Conservation (phyloP, 257 asterid species). For the Dorcoceras hygrometricum region DNA sequence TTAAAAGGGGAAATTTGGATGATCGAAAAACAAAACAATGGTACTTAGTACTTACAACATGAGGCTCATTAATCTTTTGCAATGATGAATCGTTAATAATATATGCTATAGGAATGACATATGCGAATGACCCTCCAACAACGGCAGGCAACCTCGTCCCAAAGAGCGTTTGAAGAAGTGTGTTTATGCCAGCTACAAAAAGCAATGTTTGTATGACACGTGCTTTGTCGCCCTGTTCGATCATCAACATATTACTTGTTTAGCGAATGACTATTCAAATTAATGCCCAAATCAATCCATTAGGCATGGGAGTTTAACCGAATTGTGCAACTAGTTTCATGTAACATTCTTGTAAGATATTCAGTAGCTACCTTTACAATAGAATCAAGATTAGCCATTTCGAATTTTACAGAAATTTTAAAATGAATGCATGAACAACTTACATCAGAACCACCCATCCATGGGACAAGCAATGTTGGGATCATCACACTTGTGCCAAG, state of each 20-base stretch:
- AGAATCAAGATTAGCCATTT: neutral
- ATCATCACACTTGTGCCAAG: constrained; percentile 96
- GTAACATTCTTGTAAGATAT: neutral
- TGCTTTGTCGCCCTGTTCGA: constrained; percentile 84
- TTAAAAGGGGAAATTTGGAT: neutral
- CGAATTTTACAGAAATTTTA: neutral
- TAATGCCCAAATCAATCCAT: constrained; percentile 1
- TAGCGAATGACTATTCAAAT: neutral
- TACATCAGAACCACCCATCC: constrained; percentile 96
- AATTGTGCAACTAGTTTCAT: neutral
- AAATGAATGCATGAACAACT: constrained; percentile 29
- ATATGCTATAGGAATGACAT: constrained; percentile 67
- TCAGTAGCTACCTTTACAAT: neutral
- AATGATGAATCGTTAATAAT: constrained; percentile 74
- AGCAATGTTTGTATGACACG: constrained; percentile 85
- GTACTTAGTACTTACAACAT: constrained; percentile 40
- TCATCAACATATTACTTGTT: constrained; percentile 18
- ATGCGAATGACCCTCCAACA: constrained; percentile 95
- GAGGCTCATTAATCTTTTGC: constrained; percentile 66
- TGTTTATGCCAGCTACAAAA: constrained; percentile 89
- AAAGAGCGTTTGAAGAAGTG: constrained; percentile 90
- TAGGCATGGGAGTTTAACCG: neutral
- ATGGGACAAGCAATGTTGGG: constrained; percentile 85
- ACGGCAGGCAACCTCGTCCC: constrained; percentile 96
- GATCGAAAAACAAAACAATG: neutral